Base-by-base conservation (phyloP, 208 protist species). In the Trypanosoma conorhini region DNA sequence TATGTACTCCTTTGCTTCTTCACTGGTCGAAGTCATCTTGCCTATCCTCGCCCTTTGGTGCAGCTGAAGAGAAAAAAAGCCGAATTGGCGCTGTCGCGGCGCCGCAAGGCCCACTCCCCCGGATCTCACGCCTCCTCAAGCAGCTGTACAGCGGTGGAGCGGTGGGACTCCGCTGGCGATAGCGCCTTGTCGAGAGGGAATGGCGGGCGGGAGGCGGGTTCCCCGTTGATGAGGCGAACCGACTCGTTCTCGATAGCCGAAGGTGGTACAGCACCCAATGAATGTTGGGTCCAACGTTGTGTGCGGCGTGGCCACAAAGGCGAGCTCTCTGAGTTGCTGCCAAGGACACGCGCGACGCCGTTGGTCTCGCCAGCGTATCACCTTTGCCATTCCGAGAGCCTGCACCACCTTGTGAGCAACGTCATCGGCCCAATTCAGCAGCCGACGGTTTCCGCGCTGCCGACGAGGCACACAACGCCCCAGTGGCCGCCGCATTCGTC, bases 391-490 rank as follows among this genome's bases (percentile, higher is more conserved):
- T 91, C 82, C 21, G 72, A 80, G 50, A 87, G 79, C 33, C 74
- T 96, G 21, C 87, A 96, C 68, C 76, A 63, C 26, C 82, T 96
- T 13, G 86, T 93, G 15, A 69, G 84, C 60, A 84, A 80, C 63
- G 82, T 96, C 65, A 77, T 96, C 17, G 90, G 90, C 15, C 87
- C 86, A 17, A 91, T 96, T 67, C 83, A 91, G 68, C 87, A 87
- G 76, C 85, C 87, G 9, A 93, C 85, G 21, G 79, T 92, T 28
- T 75, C 81, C 31, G 81, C 74, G 33, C 74, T 92, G 62, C 85
- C 87, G 17, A 80, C 78, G 42, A 78, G 85, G 10, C 90, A 96
- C 64, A 79, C 82, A 24, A 73, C 77, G 35, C 90, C 90, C 58
- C 87, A 93, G 78, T 93, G 87, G 86, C 90, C 90, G 26, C 86